Percentiles rank a stretch among this genome's conserved stretches.
phyloP scores from a whole-genome alignment of 331 rosid genomes.

The Ulmus americana region DNA sequence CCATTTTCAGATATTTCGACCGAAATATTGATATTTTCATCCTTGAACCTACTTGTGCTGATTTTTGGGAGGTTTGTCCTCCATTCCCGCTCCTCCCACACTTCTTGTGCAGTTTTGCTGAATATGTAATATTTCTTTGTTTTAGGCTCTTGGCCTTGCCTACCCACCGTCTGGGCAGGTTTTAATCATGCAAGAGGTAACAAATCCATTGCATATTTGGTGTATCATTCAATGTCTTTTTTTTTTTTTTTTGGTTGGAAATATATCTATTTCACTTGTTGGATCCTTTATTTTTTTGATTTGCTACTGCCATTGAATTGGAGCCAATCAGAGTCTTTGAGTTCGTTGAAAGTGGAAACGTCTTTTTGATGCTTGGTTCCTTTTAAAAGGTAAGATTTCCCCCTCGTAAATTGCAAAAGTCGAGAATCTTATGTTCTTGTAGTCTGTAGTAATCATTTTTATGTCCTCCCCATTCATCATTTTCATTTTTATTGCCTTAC shows the following conservation, averaged over 20 bases:
- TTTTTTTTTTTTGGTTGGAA: too few relatives aligned
- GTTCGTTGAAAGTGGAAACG: slow-evolving; percentile 80
- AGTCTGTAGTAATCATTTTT: neutral
- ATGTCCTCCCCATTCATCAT: slow-evolving; percentile 11
- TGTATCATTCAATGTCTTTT: too few relatives aligned
- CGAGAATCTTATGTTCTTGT: too few relatives aligned
- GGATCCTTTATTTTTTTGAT: neutral
- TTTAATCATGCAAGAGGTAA: slow-evolving; percentile 3
- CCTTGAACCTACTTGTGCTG: slow-evolving; percentile 63
- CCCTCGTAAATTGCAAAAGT: too few relatives aligned
- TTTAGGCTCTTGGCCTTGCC: slow-evolving; percentile 88
- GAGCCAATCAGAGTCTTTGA: slow-evolving; percentile 55
- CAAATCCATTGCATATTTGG: too few relatives aligned
- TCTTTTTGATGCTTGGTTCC: slow-evolving; percentile 60
- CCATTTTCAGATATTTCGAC: too few relatives aligned
- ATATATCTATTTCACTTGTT: too few relatives aligned
- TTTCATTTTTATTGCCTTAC: slow-evolving; percentile 1
- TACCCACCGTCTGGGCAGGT: slow-evolving; percentile 84
- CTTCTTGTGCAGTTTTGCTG: neutral
- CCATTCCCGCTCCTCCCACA: slow-evolving; percentile 1
- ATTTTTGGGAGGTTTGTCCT: slow-evolving; percentile 71
- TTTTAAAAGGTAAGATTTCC: slow-evolving; percentile 50
- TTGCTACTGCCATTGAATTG: slow-evolving; percentile 36
- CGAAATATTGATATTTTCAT: too few relatives aligned
- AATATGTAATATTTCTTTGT: slow-evolving; percentile 4